Evolutionary conservation across 352 stramenopile species (phyloP), one percentile per base, ranked within the genome.

Genomic region (Peronospora tabacina): DNA sequence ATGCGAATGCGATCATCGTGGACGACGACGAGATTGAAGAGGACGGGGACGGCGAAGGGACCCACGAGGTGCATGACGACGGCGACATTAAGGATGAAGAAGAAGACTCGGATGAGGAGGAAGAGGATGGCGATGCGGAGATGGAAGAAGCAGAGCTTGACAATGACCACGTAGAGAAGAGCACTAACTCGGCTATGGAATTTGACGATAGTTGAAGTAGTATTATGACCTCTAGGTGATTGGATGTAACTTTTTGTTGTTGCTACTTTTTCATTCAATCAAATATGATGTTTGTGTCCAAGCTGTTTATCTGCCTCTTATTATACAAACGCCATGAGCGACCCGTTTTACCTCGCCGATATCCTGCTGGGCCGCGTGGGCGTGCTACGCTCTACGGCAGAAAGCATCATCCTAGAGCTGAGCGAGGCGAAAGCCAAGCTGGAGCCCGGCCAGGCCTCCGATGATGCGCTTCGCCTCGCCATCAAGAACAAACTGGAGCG

Each of bases 401-500:
- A 93, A 63, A 89, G 79, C 53, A 89, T 93, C 54, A 80, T 93
- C 33, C 61, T 90, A 15, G 82, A 93, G 58, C 70, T 93, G 8
- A 83, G 77, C 47, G 74, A 86, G 53, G 77, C 77, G 32, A 73
- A 82, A 44, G 39, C 55, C 39, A 89, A 88, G 60, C 52, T 87
- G 11, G 77, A 88, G 30, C 55, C 66, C 3, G 54, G 61, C 17
- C 52, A 65, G 16, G 49, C 58, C 33, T 60, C 67, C 22, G 81
- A 91, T 38, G 79, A 90, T 41, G 75, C 72, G 48, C 66, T 88
- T 44, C 82, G 77, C 9, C 60, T 87, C 17, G 63, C 77, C 28
- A 88, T 93, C 51, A 88, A 93, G 66, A 87, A 72, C 65, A 84
- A 87, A 43, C 61, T 93, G 30, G 79, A 90, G 65, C 82, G 82